Evolutionary conservation across 179 eudicot genomes (phyloP).

Genomic region (Vitellaria paradoxa): DNA sequence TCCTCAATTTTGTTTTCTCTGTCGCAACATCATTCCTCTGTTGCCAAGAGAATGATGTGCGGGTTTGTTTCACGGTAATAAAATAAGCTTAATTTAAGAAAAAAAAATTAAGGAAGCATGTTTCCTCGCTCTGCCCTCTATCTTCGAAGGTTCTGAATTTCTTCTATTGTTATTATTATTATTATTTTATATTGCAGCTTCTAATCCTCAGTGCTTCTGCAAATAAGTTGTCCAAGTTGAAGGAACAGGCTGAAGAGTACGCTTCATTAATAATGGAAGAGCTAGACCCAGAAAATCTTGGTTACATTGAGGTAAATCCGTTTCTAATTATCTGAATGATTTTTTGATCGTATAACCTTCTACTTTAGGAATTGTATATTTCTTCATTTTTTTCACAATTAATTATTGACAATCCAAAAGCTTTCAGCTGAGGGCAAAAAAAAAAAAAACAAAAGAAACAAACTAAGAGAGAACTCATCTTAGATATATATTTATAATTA

Average conservation of each 20-base stretch:
- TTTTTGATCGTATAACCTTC: no score
- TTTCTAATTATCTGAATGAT: not conserved
- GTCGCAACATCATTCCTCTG: no score
- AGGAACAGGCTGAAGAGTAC: constrained; percentile 64
- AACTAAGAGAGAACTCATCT: no score
- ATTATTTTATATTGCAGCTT: not conserved
- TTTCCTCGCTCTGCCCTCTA: not conserved
- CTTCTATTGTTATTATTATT: no score
- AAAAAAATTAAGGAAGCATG: not conserved
- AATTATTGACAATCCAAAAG: no score
- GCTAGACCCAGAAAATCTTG: constrained; percentile 83
- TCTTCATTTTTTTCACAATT: not conserved
- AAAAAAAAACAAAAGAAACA: no score
- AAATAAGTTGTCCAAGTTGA: constrained; percentile 75
- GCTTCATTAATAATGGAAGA: constrained; percentile 97
- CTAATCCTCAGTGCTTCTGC: constrained; percentile 92
- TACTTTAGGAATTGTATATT: not conserved
- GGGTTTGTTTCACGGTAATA: no score
- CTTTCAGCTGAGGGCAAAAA: no score
- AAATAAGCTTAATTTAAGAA: no score
- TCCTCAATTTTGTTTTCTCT: not conserved
- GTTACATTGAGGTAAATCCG: constrained; percentile 70
- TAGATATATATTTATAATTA: no score
- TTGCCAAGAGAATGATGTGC: not conserved
- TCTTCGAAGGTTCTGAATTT: not conserved